Percentiles rank a stretch among this genome's conserved stretches.
phyloP scores from a whole-genome alignment of 1,284 basidiomycete genomes.

The Ceratobasidium sp. region DNA sequence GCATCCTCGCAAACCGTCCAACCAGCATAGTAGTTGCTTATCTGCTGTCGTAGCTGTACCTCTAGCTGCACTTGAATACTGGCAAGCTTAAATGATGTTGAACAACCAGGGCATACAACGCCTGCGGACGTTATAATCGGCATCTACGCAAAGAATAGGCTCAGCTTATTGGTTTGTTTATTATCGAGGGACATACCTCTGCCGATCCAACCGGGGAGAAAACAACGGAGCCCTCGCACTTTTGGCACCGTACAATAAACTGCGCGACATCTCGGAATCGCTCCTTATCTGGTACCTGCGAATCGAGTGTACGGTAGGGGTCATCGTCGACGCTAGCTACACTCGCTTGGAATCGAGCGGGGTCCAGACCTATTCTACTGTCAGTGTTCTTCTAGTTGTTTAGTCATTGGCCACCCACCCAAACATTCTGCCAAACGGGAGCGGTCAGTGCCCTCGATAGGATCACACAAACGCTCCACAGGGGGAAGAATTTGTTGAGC shows the following conservation, averaged over 20 bases:
- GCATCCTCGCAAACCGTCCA: conserved; percentile 92
- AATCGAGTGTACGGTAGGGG: conserved; percentile 87
- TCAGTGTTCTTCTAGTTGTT: background rate
- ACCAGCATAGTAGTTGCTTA: conserved; percentile 89
- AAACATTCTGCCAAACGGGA: conserved; percentile 94
- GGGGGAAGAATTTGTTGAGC: conserved; percentile 94
- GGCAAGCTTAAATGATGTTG: conserved; percentile 65
- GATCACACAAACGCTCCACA: conserved; percentile 94
- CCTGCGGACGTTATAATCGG: conserved; percentile 59
- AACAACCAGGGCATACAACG: conserved; percentile 73
- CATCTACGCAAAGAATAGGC: conserved; percentile 53
- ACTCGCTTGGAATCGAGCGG: conserved; percentile 73
- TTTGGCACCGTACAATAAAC: conserved; percentile 80
- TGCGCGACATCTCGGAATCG: conserved; percentile 83
- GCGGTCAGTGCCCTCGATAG: conserved; percentile 96
- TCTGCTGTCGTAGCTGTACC: conserved; percentile 81
- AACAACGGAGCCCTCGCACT: conserved; percentile 73
- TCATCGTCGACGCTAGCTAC: conserved; percentile 69
- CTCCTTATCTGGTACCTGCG: conserved; percentile 89
- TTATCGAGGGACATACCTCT: conserved; percentile 63
- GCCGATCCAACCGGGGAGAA: conserved; percentile 79
- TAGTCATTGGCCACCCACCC: conserved; percentile 65
- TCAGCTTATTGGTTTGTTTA: conserved; percentile 51
- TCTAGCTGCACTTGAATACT: conserved; percentile 90
- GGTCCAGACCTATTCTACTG: conserved; percentile 80